Evolutionary conservation across 345 rosid species (phyloP), one percentile per base, ranked within the genome.

Genomic region (Stellera chamaejasme): DNA sequence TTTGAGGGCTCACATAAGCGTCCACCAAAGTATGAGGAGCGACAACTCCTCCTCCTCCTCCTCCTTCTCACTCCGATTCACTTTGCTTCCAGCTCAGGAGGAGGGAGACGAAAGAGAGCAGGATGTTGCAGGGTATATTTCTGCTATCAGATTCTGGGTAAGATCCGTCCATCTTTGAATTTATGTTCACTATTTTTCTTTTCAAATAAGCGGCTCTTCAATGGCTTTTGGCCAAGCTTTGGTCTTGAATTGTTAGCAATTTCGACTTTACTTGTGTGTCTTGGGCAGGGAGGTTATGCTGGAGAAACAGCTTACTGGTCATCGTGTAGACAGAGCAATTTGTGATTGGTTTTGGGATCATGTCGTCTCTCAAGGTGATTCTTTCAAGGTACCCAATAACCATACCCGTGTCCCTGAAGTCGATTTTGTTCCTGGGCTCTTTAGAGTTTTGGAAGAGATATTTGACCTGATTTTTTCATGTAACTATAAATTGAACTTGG

Each of bases 301-400:
- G 9, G 97, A 93, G 92, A 93, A 93, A 55, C 97, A 93, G 88
- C 78, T 89, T 43, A 87, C 97, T 3, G 96, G 97, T 59, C 96
- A 93, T 63, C 82, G 96, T 0, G 95, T 93, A 0, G 99, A 89
- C 59, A 79, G 99, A 65, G 84, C 97, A 28, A 89, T 93, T 13
- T 93, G 99, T 59, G 77, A 74, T 69, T 93, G 97, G 97, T 93
- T 83, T 57, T 89, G 99, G 99, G 91, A 89, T 75, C 90, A 84
- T 54, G 62, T 67, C 55, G 54, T 85, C 63, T 74, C 94, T 69
- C 87, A 79, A 64, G 81, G 78, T 15, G 85, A 93, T 63, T 79
- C 88, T 69, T 75, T 81, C 58, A 79, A 82, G 94, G 95, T 87
- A 64, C 27, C 56, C 46, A n/a, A 43, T 32, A 8, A 4, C 13